Evolutionary conservation across 1,139 yeast species (phyloP).

Genomic region (Chernovozyma aurita): DNA sequence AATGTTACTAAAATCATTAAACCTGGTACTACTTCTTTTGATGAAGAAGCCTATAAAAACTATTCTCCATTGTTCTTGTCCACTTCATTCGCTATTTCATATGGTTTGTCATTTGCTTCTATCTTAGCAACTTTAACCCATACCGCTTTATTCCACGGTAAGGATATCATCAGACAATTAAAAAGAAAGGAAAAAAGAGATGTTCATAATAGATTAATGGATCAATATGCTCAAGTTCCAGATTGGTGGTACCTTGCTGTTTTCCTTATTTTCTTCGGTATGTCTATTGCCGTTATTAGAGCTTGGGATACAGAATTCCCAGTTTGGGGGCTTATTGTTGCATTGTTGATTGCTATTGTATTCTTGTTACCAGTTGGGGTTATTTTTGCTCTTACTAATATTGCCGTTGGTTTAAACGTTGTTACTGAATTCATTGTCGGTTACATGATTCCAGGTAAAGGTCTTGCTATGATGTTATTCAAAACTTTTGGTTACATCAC

Average conservation of each 20-base stretch:
- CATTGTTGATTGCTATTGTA: slow-evolving; percentile 35
- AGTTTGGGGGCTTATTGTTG: slow-evolving; percentile 34
- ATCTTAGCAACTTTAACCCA: slow-evolving; percentile 51
- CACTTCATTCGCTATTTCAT: slow-evolving; percentile 57
- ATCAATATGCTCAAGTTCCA: slow-evolving; percentile 55
- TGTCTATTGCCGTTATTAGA: slow-evolving; percentile 35
- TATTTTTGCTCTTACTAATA: slow-evolving; percentile 39
- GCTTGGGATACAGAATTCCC: slow-evolving; percentile 45
- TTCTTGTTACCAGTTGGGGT: slow-evolving; percentile 43
- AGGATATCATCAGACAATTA: slow-evolving; percentile 44
- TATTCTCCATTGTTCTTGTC: slow-evolving; percentile 63
- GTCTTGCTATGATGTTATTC: slow-evolving; percentile 45
- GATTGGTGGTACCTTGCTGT: slow-evolving; percentile 60
- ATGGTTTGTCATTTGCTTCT: slow-evolving; percentile 63
- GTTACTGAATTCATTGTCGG: slow-evolving; percentile 44
- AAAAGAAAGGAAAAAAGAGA: slow-evolving; percentile 46
- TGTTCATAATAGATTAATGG: slow-evolving; percentile 62
- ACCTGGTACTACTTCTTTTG: slow-evolving; percentile 30
- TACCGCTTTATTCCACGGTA: slow-evolving; percentile 34
- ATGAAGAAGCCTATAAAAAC: slow-evolving; percentile 41
- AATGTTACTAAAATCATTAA: slow-evolving; percentile 42
- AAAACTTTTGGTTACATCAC: slow-evolving; percentile 48
- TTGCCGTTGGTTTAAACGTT: slow-evolving; percentile 43
- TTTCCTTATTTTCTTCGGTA: slow-evolving; percentile 37
- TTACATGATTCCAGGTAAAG: slow-evolving; percentile 46